A percentile compares a stretch with the other conserved stretches of the same genome.
Evolutionary conservation across 371 early-diverging fungal species (phyloP).

Genomic region (Saksenaea vasiformis): DNA sequence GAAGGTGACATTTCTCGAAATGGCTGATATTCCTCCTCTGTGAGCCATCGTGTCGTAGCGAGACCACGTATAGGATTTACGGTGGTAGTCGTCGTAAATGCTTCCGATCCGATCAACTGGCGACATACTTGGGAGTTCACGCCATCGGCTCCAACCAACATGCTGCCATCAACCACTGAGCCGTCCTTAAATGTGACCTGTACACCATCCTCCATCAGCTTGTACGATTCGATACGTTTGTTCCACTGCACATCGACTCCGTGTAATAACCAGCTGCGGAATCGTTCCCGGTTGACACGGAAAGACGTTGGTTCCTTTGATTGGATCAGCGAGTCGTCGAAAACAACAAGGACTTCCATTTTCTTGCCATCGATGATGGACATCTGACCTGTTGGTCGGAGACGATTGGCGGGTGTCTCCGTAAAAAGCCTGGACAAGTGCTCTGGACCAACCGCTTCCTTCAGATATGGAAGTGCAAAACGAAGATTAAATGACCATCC

Average conservation of each 20-base stretch:
- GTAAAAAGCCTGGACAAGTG: no score
- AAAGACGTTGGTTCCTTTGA: no score
- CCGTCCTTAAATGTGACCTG: constrained; percentile 33
- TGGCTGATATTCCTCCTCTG: neutral
- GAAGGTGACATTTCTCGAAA: neutral
- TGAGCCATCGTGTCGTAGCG: constrained; percentile 2
- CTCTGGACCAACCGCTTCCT: no score
- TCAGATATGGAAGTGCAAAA: no score
- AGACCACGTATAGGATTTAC: constrained; percentile 10
- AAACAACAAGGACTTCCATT: no score
- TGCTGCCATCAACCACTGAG: constrained; percentile 13
- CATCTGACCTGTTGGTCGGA: no score
- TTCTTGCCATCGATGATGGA: no score
- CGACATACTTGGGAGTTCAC: constrained; percentile 22
- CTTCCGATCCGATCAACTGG: constrained; percentile 15
- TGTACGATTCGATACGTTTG: constrained; percentile 17
- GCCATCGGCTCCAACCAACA: constrained; percentile 33
- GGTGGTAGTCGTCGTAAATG: constrained; percentile 11
- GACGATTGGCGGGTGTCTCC: no score
- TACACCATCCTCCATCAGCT: constrained; percentile 16
- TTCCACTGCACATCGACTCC: constrained; percentile 24
- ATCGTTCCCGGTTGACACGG: constrained; percentile 27
- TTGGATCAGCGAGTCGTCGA: no score
- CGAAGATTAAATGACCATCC: no score
- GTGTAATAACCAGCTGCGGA: constrained; percentile 24